Base-by-base conservation (phyloP, 768 basidiomycete species). In the Kwoniella dejecticola region DNA sequence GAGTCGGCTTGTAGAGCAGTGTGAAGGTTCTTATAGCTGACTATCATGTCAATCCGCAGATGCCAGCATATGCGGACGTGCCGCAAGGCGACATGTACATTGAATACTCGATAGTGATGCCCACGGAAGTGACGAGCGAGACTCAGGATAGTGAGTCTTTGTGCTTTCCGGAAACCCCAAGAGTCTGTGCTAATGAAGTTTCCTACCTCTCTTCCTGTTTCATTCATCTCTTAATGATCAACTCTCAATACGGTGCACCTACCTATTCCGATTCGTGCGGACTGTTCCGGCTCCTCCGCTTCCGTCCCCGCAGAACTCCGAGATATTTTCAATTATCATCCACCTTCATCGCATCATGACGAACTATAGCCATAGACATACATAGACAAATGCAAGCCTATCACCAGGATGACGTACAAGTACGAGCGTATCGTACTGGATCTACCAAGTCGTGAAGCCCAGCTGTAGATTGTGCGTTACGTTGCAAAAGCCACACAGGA, bases 41-140 rank as follows among this genome's bases (percentile, higher is more conserved):
- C 33, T 36, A 36, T 36, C 7, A 7, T 36, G 15, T 36, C 33
- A 36, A n/a, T n/a, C n/a, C n/a, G 15, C 42, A 78, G 78, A 80
- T 80, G 79, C 79, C 79, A 12, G 42, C 75, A 11, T 77, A 69
- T 50, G 54, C 61, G 40, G 74, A 75, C 56, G 49, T 72, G 2
- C 74, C 72, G 4, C 73, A 73, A 15, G 96, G 96, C 15, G 88
- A 95, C 76, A 81, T 99, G 47, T 98, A 86, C 70, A 83, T 99
- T 54, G 94, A 97, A 78, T 99, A 95, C 80, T 90, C 85, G 58
- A 90, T 99, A 49, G 87, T 98, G 17, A 80, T 99, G 55, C 96
- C 96, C 2, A 80, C 84, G 49, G 83, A 87, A 56, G 79, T 99
- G 31, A 82, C 87, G 48, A 72, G 84, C 49, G 84, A 87, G 49